phyloP scores from a whole-genome alignment of 331 rosid species.

The Quercus tomentella region DNA sequence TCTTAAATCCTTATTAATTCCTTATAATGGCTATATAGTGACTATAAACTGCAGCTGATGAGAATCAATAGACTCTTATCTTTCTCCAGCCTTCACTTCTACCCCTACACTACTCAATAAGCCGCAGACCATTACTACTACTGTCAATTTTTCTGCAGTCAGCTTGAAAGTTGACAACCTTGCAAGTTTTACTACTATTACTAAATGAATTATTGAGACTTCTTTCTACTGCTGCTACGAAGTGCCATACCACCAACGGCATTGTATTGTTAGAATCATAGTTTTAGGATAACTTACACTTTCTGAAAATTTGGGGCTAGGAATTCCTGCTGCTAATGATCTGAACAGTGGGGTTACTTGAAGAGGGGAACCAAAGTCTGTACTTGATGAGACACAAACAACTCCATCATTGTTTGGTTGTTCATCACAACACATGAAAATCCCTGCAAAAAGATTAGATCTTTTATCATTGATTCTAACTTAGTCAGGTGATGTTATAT shows the following conservation, averaged over 20 bases:
- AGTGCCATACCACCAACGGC: background rate
- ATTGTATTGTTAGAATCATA: slow-evolving; percentile 6
- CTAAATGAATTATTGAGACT: slow-evolving; percentile 5
- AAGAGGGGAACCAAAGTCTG: slow-evolving; percentile 74
- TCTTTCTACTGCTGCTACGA: slow-evolving; percentile 9
- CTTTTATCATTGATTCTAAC: slow-evolving; percentile 20
- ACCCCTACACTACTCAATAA: no score
- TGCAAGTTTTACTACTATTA: background rate
- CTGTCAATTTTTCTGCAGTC: background rate
- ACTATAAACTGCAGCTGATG: no score
- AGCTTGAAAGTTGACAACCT: background rate
- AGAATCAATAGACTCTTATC: no score
- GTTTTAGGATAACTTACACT: slow-evolving; percentile 66
- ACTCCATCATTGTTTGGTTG: slow-evolving; percentile 36
- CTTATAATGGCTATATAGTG: no score
- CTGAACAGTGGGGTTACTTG: slow-evolving; percentile 89
- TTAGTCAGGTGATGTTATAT: slow-evolving; percentile 5
- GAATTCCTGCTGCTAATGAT: slow-evolving; percentile 95
- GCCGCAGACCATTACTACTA: background rate
- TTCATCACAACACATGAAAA: slow-evolving; percentile 50
- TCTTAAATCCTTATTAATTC: no score
- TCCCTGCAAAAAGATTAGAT: slow-evolving; percentile 36
- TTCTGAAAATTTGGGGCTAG: slow-evolving; percentile 97
- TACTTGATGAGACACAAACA: slow-evolving; percentile 45
- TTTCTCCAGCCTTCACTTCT: no score